Percentiles rank a stretch among this genome's conserved stretches.
Conservation (phyloP, 208 protist species). For the Acanthamoeba divionensis region DNA sequence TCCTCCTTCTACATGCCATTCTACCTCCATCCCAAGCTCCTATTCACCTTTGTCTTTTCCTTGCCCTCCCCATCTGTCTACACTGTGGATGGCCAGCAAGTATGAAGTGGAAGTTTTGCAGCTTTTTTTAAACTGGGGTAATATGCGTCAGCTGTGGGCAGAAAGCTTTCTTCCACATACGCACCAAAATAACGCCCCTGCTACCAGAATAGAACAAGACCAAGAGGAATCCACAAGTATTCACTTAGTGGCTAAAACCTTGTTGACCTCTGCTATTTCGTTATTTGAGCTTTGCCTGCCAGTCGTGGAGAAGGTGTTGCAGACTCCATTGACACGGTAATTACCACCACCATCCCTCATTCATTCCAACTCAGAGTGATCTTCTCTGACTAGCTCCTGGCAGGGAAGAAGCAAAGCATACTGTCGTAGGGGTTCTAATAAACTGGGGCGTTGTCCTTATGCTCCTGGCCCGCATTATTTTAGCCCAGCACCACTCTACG, state of each 20-base stretch:
- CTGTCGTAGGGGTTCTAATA: neutral
- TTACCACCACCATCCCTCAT: neutral
- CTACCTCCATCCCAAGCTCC: neutral
- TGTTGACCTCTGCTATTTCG: neutral
- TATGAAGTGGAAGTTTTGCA: neutral
- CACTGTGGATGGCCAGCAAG: neutral
- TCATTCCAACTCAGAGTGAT: neutral
- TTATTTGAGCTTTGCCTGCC: constrained; percentile 1
- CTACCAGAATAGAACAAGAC: neutral
- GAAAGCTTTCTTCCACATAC: no score
- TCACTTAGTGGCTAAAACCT: neutral
- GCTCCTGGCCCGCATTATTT: neutral
- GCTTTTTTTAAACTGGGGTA: constrained; percentile 25
- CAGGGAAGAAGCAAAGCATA: neutral
- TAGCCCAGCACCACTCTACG: neutral
- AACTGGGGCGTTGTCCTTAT: constrained; percentile 30
- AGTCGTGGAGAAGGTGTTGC: neutral
- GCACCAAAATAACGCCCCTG: neutral
- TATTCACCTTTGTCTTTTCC: neutral
- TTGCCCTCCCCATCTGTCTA: neutral
- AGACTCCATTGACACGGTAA: neutral
- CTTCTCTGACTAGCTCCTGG: neutral
- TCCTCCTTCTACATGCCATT: neutral
- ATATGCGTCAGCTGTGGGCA: neutral
- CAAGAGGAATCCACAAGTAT: neutral